Conservation (phyloP, 306 rosid genomes). For the Mucuna pruriens region DNA sequence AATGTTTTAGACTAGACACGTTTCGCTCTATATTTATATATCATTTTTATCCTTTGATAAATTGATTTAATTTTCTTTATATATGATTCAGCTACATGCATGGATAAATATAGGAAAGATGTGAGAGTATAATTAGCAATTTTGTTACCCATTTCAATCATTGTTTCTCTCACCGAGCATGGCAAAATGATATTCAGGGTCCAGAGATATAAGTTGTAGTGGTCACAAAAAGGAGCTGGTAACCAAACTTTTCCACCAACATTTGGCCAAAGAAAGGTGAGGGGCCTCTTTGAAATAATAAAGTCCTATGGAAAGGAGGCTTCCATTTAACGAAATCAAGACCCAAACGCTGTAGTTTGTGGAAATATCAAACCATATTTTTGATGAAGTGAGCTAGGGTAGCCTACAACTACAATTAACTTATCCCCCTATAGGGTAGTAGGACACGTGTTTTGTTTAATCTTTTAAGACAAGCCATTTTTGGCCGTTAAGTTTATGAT, state of each 20-base stretch:
- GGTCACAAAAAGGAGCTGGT: constrained; percentile 76
- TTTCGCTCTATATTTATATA: not conserved
- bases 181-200: constrained; percentile 27
- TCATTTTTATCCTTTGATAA: not conserved
- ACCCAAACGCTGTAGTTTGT: constrained; percentile 15
- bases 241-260: constrained; percentile 73
- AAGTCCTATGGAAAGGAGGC: constrained; percentile 56
- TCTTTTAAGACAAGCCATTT: not conserved
- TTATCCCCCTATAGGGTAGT: not conserved
- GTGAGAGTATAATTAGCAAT: not conserved
- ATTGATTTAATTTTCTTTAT: not conserved
- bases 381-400: not conserved
- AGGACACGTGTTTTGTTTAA: constrained; percentile 35
- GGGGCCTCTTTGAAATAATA: constrained; percentile 46
- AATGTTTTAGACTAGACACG: not conserved
- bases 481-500: constrained; percentile 48
- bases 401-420: constrained; percentile 7
- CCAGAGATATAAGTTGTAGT: constrained; percentile 22
- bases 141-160: constrained; percentile 16
- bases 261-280: constrained; percentile 43
- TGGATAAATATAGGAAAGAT: no score
- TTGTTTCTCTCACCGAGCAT: not conserved
- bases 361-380: constrained; percentile 27
- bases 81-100: not conserved
- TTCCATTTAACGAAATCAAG: constrained; percentile 61